A percentile compares a stretch with the other conserved stretches of the same genome.
phyloP scores from a whole-genome alignment of 768 basidiomycete genomes.

The Pleurotus pulmonarius region DNA sequence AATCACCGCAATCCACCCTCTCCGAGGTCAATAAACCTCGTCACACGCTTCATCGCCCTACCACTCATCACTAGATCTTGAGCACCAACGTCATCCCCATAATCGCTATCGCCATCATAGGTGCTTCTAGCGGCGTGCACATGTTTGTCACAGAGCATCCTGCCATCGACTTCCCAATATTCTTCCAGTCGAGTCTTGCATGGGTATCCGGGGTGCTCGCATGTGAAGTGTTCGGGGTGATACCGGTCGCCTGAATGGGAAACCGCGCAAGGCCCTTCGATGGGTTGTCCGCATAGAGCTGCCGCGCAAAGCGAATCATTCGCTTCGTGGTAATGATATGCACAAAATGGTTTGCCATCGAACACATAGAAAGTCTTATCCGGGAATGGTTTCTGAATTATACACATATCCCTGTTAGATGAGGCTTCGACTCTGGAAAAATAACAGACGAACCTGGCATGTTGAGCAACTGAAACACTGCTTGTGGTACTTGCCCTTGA shows the following conservation, averaged over 20 bases:
- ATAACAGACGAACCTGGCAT: conserved; percentile 58
- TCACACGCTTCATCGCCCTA: conserved; percentile 72
- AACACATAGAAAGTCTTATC: conserved; percentile 91
- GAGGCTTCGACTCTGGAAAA: neutral
- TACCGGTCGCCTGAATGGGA: conserved; percentile 78
- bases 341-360: conserved; percentile 87
- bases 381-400: conserved; percentile 75
- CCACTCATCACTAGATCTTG: conserved; percentile 33
- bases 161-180: conserved; percentile 86
- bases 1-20: conserved; percentile 23
- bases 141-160: conserved; percentile 86
- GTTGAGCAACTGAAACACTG: conserved; percentile 87
- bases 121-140: conserved; percentile 31
- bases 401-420: conserved; percentile 5
- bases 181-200: conserved; percentile 65
- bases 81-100: conserved; percentile 22
- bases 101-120: conserved; percentile 16
- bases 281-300: conserved; percentile 75
- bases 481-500: conserved; percentile 93
- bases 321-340: conserved; percentile 89
- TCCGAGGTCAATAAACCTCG: conserved; percentile 76
- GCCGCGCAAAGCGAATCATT: conserved; percentile 88
- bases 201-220: conserved; percentile 58
- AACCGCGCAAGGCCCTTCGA: conserved; percentile 91
- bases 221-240: conserved; percentile 86